Conservation (phyloP, 441 rosid genomes). For the Aleurites moluccanus region DNA sequence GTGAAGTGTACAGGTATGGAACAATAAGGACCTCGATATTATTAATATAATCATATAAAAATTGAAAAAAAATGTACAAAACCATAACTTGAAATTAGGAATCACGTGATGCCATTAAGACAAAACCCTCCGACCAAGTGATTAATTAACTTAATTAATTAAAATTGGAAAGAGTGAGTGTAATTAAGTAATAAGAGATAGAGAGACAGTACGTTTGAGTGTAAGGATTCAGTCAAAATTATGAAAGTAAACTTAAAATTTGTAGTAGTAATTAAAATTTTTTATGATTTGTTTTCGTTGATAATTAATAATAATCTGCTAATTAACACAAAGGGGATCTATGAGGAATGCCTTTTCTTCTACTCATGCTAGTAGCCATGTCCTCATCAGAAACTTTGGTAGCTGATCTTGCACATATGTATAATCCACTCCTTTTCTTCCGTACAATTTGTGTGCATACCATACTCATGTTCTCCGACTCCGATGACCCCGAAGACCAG, state of each 20-base stretch:
- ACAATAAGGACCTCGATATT: constrained; percentile 23
- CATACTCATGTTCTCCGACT: constrained; percentile 47
- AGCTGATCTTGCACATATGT: constrained; percentile 58
- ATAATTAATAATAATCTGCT: background rate
- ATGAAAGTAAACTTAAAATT: constrained; percentile 7
- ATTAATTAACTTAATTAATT: constrained; percentile 39
- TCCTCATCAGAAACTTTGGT: constrained; percentile 57
- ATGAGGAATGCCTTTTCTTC: constrained; percentile 93
- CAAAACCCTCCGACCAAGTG: constrained; percentile 63
- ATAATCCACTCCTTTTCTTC: constrained; percentile 79
- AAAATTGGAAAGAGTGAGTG: constrained; percentile 13
- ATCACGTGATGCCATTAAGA: constrained; percentile 80
- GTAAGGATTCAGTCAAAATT: constrained; percentile 32
- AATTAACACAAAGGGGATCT: constrained; percentile 82
- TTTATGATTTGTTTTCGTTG: background rate
- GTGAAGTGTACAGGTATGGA: background rate
- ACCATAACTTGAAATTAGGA: constrained; percentile 52
- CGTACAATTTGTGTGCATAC: constrained; percentile 55
- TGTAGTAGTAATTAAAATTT: background rate
- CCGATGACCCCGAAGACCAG: constrained; percentile 76
- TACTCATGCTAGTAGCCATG: constrained; percentile 66
- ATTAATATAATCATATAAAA: constrained; percentile 6
- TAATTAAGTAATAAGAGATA: background rate
- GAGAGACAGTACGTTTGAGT: constrained; percentile 15
- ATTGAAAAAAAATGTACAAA: constrained; percentile 29